phyloP scores from a whole-genome alignment of 768 basidiomycete species.

The Podaxis pistillaris region DNA sequence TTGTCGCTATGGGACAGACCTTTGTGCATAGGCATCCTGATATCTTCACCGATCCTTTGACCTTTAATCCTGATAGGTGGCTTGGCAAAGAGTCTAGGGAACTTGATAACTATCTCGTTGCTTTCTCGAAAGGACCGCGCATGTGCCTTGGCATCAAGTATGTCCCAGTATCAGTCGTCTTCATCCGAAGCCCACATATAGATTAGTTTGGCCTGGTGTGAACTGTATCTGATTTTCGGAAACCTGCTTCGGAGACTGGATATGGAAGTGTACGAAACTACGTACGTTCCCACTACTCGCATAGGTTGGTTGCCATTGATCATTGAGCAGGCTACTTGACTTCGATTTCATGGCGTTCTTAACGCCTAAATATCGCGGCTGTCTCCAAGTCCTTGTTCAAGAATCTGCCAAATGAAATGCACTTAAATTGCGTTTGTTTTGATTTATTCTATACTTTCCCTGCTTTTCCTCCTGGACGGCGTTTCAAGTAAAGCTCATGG shows the following conservation, averaged over 20 bases:
- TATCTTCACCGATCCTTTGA: slow-evolving; percentile 38
- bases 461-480: no score
- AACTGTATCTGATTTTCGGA: neutral
- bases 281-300: neutral
- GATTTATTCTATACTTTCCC: no score
- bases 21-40: slow-evolving; percentile 37
- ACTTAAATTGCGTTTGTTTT: no score
- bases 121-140: slow-evolving; percentile 45
- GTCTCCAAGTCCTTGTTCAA: neutral
- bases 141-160: slow-evolving; percentile 45
- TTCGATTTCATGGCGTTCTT: neutral
- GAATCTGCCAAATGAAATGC: neutral
- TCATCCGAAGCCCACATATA: neutral
- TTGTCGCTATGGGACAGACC: slow-evolving; percentile 37
- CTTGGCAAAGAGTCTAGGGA: slow-evolving; percentile 30
- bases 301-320: neutral
- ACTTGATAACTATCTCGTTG: slow-evolving; percentile 39
- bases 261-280: neutral
- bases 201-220: neutral
- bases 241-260: neutral
- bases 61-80: slow-evolving; percentile 44
- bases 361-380: neutral
- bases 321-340: neutral
- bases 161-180: slow-evolving; percentile 12
- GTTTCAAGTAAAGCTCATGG: no score